phyloP scores from a whole-genome alignment of 768 basidiomycete species.

The Russula sp. region DNA sequence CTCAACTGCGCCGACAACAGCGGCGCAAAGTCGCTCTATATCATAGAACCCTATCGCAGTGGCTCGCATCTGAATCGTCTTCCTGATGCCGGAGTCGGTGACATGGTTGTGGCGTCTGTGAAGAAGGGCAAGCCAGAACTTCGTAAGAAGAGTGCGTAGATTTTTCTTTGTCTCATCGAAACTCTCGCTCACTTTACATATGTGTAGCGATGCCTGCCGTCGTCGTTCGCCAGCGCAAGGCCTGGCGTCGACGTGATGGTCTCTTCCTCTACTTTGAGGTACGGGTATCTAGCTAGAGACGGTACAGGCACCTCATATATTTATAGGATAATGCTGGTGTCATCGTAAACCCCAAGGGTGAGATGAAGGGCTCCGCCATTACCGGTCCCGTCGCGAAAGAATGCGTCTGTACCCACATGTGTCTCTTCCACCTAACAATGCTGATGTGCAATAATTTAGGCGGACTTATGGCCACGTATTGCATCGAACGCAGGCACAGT shows the following conservation, averaged over 20 bases:
- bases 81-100: conserved; percentile 92
- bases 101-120: conserved; percentile 95
- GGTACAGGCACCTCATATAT: not conserved
- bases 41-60: conserved; percentile 94
- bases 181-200: not conserved
- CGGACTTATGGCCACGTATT: conserved; percentile 98
- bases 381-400: conserved; percentile 98
- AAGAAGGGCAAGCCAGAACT: conserved; percentile 99
- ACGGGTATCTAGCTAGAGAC: conserved; percentile 29
- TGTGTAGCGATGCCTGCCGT: conserved; percentile 90
- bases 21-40: conserved; percentile 91
- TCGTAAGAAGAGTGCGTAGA: conserved; percentile 92
- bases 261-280: conserved; percentile 99
- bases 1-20: conserved; percentile 99
- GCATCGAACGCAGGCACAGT: conserved; percentile 98
- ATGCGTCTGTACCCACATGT: conserved; percentile 63
- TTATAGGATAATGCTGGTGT: conserved; percentile 89
- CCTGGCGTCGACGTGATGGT: conserved; percentile 97
- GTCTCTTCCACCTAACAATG: conserved; percentile 10
- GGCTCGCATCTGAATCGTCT: conserved; percentile 97
- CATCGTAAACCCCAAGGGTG: conserved; percentile 97
- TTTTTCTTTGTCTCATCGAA: conserved; percentile 1
- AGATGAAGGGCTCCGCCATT: conserved; percentile 99
- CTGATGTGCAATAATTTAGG: conserved; percentile 44
- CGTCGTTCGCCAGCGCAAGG: conserved; percentile 95